phyloP scores from a whole-genome alignment of 768 basidiomycete species.

The Inosperma sp. region DNA sequence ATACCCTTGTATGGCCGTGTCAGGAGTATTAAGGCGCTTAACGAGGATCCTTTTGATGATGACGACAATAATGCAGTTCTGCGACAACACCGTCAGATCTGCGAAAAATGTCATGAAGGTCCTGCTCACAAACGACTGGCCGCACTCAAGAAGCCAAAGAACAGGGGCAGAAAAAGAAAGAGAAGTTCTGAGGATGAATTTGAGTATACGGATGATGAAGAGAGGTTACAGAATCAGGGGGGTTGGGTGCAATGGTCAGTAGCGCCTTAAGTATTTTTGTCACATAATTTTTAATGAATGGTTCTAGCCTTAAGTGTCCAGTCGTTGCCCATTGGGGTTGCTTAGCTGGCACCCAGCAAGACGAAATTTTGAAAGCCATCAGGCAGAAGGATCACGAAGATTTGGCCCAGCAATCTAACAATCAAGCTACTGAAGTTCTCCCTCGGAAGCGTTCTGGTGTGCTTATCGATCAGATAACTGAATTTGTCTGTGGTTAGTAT shows the following conservation, averaged over 20 bases:
- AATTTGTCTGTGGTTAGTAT: slow-evolving; percentile 64
- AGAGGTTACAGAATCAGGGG: slow-evolving; percentile 48
- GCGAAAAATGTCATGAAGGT: slow-evolving; percentile 64
- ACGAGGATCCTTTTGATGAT: slow-evolving; percentile 48
- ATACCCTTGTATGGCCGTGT: slow-evolving; percentile 42
- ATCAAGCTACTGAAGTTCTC: slow-evolving; percentile 22
- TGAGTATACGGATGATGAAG: slow-evolving; percentile 53
- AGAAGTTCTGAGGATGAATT: slow-evolving; percentile 42
- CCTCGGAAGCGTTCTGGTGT: slow-evolving; percentile 47
- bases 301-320: slow-evolving; percentile 68
- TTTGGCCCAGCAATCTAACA: slow-evolving; percentile 30
- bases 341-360: slow-evolving; percentile 57
- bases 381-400: slow-evolving; percentile 45
- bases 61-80: slow-evolving; percentile 50
- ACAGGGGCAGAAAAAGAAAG: slow-evolving; percentile 38
- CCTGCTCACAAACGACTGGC: slow-evolving; percentile 55
- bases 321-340: slow-evolving; percentile 76
- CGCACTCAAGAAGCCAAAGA: slow-evolving; percentile 35
- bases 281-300: slow-evolving; percentile 11
- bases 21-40: slow-evolving; percentile 38
- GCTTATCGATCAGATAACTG: slow-evolving; percentile 55
- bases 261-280: not conserved
- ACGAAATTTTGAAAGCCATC: slow-evolving; percentile 68
- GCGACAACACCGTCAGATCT: slow-evolving; percentile 55
- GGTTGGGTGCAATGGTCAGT: slow-evolving; percentile 84